phyloP scores from a whole-genome alignment of 352 stramenopile species.

The Globisporangium camurandrum region DNA sequence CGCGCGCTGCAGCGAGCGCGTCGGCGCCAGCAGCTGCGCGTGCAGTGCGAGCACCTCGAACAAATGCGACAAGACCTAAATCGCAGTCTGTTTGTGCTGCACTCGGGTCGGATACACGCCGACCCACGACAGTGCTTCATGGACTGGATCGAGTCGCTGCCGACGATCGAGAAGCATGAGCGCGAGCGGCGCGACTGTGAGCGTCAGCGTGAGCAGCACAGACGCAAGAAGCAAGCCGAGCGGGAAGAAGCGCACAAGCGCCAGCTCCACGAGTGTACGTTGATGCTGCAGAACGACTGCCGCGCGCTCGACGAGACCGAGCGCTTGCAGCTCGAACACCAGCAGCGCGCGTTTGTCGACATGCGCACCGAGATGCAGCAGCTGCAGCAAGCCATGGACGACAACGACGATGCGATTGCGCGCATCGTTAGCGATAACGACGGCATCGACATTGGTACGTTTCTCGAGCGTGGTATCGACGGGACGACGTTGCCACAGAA shows the following conservation, averaged over 20 bases:
- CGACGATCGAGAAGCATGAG: conserved; percentile 43
- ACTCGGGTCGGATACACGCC: conserved; percentile 30
- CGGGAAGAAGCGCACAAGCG: conserved; percentile 28
- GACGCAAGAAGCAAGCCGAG: conserved; percentile 39
- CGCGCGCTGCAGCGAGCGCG: conserved; percentile 9
- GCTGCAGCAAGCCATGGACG: conserved; percentile 5
- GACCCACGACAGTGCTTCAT: conserved; percentile 29
- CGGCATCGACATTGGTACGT: neutral
- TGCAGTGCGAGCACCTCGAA: conserved; percentile 18
- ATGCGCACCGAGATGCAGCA: conserved; percentile 25
- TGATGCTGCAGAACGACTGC: conserved; percentile 39
- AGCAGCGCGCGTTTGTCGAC: conserved; percentile 14
- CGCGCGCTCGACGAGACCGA: conserved; percentile 22
- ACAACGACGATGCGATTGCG: neutral
- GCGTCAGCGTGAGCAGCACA: conserved; percentile 28
- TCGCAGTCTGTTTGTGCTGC: conserved; percentile 26
- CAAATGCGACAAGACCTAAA: conserved; percentile 25
- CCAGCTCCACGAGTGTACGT: conserved; percentile 23
- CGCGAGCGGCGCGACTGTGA: conserved; percentile 23
- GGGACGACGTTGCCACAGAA: conserved; percentile 5
- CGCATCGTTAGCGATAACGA: neutral
- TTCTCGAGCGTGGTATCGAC: conserved; percentile 1
- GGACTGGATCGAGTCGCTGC: conserved; percentile 48
- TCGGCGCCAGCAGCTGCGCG: conserved; percentile 19
- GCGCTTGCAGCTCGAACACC: conserved; percentile 7